Evolutionary conservation across 768 basidiomycete genomes (phyloP), one percentile per base, ranked within the genome.

Genomic region (Cystoderma amianthinum): DNA sequence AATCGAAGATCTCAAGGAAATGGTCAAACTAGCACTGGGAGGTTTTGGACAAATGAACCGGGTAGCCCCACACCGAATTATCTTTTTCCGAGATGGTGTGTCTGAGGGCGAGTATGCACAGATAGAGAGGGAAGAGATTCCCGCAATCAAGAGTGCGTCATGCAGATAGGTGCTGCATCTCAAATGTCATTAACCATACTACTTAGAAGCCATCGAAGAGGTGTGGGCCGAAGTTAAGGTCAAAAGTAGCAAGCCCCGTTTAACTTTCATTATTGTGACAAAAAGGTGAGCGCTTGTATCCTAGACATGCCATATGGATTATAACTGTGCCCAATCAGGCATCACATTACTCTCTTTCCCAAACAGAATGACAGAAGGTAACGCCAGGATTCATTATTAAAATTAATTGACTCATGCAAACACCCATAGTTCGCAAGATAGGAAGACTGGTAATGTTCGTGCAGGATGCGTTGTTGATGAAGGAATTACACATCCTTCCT

Each of bases 391-490:
- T n/a, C n/a, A 11, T 41, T 12, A 15, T n/a, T n/a, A n/a, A n/a
- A n/a, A n/a, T n/a, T 23, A n/a, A 28, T 15, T 4, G 20, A 15
- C 18, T 12, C 24, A 3, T 12, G 16, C 32, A 16, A 9, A 41
- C n/a, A 32, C 39, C 68, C 65, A 16, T n/a, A 28, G 25, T 28
- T 7, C 25, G n/a, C 25, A 28, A 28, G 25, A 28, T n/a, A n/a
- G n/a, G n/a, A 28, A 28, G n/a, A 83, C 77, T 42, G 82, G 80
- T 2, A 91, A 91, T 50, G 80, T 78, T 49, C 75, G 72, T 1
- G 85, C 88, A 0, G 88, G 88, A 5, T 85, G 85, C 0, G 83
- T 91, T 11, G 72, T 88, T 16, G 88, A 91, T 51, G 65, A 65
- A 2, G 80, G 76, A 3, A 77, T 88, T 32, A 71, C 73, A 0